Base-by-base conservation (phyloP, 208 protist genomes). In the Tritrichomonas musculus region DNA sequence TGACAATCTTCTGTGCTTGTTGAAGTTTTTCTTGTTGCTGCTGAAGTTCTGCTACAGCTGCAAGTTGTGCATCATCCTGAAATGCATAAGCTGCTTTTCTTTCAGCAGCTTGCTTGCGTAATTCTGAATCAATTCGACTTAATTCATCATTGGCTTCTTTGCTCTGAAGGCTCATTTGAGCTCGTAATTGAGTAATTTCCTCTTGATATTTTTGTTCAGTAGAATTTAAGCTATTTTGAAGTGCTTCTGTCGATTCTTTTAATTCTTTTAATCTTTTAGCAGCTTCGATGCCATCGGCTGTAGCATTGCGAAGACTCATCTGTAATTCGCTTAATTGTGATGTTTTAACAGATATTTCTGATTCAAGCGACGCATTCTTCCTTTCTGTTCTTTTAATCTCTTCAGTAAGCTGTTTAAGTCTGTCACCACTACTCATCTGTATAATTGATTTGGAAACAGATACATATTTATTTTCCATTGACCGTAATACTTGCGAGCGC, bases 181-280 rank as follows among this genome's bases (percentile, higher is more conserved):
- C 36, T 53, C 73, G 27, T 27, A 84, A 84, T 84, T 33, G 20
- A 11, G 73, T n/a, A 53, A 84, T 53, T 84, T 84, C 73, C 17
- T 84, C 73, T n/a, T 84, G 73, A 53, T 84, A 84, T 33, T 53
- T 49, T 84, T 44, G 73, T 25, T 84, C 73, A 27, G 73, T 53
- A n/a, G 20, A 11, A n/a, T n/a, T 44, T 2, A 84, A 20, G 2
- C 5, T n/a, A 33, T 33, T 13, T 53, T 84, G 73, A 33, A 84
- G 11, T 84, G 3, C 0, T 39, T 53, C 13, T 53, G 73, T 84
- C n/a, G 27, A 44, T 27, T 33, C 11, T 33, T 53, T 3, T 53
- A 84, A 1, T 44, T 49, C 5, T 84, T 84, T 33, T 2, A 84
- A n/a, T 17, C 73, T 36, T 30, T 84, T 84, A 27, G 20, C 41